phyloP scores from a whole-genome alignment of 2,329 filamentous ascomycete species.

The Fusarium acutatum region DNA sequence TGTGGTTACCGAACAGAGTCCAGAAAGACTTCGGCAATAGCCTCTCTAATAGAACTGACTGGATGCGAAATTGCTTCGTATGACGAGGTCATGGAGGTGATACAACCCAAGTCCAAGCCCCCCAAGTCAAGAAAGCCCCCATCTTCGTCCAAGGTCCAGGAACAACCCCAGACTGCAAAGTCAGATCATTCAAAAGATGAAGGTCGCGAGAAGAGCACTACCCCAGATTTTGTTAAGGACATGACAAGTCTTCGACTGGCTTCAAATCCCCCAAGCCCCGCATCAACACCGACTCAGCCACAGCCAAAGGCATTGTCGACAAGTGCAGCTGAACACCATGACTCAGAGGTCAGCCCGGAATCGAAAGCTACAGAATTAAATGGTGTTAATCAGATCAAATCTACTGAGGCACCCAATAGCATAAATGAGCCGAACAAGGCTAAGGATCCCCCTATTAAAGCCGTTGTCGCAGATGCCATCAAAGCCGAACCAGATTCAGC shows the following conservation, averaged over 20 bases:
- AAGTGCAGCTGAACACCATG: constrained; percentile 24
- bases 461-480: neutral
- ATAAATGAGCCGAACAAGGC: neutral
- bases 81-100: constrained; percentile 61
- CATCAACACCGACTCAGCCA: constrained; percentile 25
- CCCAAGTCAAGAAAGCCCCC: constrained; percentile 4
- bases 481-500: constrained; percentile 1
- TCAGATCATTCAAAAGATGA: constrained; percentile 8
- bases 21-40: constrained; percentile 76
- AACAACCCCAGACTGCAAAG: constrained; percentile 11
- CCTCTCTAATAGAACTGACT: constrained; percentile 76
- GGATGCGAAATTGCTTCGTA: constrained; percentile 73
- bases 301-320: constrained; percentile 33
- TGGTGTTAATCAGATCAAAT: neutral
- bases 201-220: constrained; percentile 35
- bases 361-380: constrained; percentile 27
- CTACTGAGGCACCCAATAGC: neutral
- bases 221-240: constrained; percentile 44
- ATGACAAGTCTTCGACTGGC: constrained; percentile 46
- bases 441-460: constrained; percentile 20
- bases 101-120: constrained; percentile 33
- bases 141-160: constrained; percentile 9
- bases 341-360: constrained; percentile 14
- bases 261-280: constrained; percentile 37
- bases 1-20: constrained; percentile 78